phyloP scores from a whole-genome alignment of 163 green algal genomes.

The Prototheca cutis region DNA sequence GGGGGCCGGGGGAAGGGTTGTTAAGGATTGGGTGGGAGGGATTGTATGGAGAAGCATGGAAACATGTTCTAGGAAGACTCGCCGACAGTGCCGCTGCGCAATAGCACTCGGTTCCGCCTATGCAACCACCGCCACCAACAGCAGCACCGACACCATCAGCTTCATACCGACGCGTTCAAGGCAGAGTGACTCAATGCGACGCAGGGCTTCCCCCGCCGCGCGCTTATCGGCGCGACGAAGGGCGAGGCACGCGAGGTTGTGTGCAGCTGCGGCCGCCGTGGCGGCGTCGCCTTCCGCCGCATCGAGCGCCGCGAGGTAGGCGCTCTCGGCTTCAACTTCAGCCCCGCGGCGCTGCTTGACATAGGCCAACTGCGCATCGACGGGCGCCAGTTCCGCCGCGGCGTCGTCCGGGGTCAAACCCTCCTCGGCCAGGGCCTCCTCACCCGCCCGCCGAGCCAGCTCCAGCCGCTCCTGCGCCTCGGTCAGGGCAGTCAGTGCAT shows the following conservation, averaged over 20 bases:
- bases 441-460: slow-evolving; percentile 39
- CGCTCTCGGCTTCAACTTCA: slow-evolving; percentile 6
- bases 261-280: slow-evolving; percentile 19
- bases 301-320: slow-evolving; percentile 32
- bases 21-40: no score
- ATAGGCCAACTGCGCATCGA: slow-evolving; percentile 75
- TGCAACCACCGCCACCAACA: no score
- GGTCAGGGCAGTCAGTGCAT: no score
- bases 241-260: slow-evolving; percentile 17
- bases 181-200: slow-evolving; percentile 48
- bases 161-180: slow-evolving; percentile 41
- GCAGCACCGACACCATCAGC: no score
- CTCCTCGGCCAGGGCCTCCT: slow-evolving; percentile 78
- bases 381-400: slow-evolving; percentile 69
- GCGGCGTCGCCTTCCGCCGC: slow-evolving; percentile 26
- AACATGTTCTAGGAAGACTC: no score
- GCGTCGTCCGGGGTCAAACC: slow-evolving; percentile 76
- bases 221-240: not conserved
- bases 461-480: slow-evolving; percentile 49
- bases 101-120: no score
- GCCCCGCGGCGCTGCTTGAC: slow-evolving; percentile 26
- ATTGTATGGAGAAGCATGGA: no score
- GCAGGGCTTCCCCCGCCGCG: slow-evolving; percentile 33
- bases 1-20: no score
- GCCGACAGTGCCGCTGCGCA: no score